Evolutionary conservation across 192 early-diverging fungal species (phyloP).

Genomic region (Gaertneriomyces sp.): DNA sequence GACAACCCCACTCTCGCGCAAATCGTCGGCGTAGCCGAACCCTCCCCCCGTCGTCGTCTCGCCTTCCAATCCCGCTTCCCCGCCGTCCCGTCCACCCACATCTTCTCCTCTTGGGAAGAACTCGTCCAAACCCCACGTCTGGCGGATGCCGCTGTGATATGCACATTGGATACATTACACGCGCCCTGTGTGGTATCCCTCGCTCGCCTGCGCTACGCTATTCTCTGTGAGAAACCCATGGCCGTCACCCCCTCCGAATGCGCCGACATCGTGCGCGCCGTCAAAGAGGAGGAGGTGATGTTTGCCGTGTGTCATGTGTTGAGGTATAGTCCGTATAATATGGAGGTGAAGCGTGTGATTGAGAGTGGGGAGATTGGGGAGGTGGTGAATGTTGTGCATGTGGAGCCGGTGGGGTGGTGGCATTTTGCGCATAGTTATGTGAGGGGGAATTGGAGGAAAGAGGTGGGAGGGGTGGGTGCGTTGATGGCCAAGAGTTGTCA

Average conservation of each 20-base stretch:
- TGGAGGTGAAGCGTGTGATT: constrained; percentile 53
- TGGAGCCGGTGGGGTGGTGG: constrained; percentile 65
- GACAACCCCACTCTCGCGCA: constrained; percentile 36
- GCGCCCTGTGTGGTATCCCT: constrained; percentile 48
- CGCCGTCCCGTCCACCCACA: constrained; percentile 23
- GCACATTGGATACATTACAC: constrained; percentile 49
- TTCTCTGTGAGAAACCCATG: constrained; percentile 70
- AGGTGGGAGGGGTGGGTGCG: constrained; percentile 51
- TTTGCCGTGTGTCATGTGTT: constrained; percentile 51
- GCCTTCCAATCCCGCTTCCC: constrained; percentile 29
- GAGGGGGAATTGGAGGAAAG: constrained; percentile 62
- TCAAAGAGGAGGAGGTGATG: constrained; percentile 36
- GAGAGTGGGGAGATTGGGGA: constrained; percentile 52
- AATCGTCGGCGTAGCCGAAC: constrained; percentile 55
- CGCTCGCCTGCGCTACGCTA: constrained; percentile 53
- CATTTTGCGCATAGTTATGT: constrained; percentile 68
- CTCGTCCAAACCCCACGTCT: constrained; percentile 40
- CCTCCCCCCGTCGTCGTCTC: constrained; percentile 28
- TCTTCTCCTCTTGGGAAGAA: constrained; percentile 42
- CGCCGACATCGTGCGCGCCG: constrained; percentile 44
- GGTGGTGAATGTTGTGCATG: constrained; percentile 59
- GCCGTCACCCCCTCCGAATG: constrained; percentile 51
- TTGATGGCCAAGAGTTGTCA: constrained; percentile 57
- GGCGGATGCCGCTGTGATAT: constrained; percentile 48
- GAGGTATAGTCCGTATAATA: constrained; percentile 59